These are phyloP conservation scores for Solanum lycopersicoides DNA, from an alignment of 257 asterid species.

Conservation along the genomic window DNA sequence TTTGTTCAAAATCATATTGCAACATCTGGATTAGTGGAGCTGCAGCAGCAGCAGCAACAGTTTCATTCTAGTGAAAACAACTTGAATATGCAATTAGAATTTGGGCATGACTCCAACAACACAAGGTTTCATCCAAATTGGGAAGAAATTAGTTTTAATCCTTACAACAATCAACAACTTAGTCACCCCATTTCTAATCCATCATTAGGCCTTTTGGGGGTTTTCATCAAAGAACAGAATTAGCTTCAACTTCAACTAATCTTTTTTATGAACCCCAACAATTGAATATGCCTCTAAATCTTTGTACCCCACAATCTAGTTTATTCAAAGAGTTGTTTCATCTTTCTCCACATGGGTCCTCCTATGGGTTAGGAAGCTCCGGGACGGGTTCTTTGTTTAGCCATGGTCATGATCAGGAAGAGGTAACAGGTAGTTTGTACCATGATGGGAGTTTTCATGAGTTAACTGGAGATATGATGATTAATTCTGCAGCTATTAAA, in stretches of 20 bases:
- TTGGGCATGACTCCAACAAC: background rate
- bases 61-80: background rate
- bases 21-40: slow-evolving; percentile 30
- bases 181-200: slow-evolving; percentile 17
- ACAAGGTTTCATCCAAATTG: slow-evolving; percentile 24
- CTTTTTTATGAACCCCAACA: slow-evolving; percentile 47
- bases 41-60: slow-evolving; percentile 50
- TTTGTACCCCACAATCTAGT: slow-evolving; percentile 58
- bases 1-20: slow-evolving; percentile 18
- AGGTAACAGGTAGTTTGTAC: slow-evolving; percentile 28
- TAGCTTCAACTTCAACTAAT: slow-evolving; percentile 11
- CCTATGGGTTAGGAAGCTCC: slow-evolving; percentile 23
- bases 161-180: slow-evolving; percentile 12
- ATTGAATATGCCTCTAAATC: slow-evolving; percentile 38
- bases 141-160: slow-evolving; percentile 29
- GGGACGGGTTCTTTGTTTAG: slow-evolving; percentile 29
- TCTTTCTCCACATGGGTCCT: slow-evolving; percentile 38
- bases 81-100: slow-evolving; percentile 15
- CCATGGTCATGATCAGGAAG: slow-evolving; percentile 35
- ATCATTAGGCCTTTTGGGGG: slow-evolving; percentile 44
- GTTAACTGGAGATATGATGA: slow-evolving; percentile 48
- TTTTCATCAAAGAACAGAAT: no score
- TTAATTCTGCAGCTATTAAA: slow-evolving; percentile 12
- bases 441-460: slow-evolving; percentile 56
- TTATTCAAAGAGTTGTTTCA: slow-evolving; percentile 64